phyloP scores from a whole-genome alignment of 352 stramenopile genomes.

The Globisporangium spinosum region DNA sequence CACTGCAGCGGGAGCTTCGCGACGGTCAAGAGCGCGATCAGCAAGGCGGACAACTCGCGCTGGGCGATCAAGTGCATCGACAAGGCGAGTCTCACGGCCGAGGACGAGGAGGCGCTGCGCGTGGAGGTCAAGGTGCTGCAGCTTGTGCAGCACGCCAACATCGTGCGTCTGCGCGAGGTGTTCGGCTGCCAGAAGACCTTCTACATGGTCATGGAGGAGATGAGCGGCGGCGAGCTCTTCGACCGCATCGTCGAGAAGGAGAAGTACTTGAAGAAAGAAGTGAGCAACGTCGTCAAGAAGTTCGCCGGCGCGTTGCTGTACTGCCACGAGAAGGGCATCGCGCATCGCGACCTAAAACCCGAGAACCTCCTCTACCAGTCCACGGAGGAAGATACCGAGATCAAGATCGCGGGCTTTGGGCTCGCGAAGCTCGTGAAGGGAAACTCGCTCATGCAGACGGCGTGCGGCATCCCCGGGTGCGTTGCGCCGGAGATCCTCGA shows the following conservation, averaged over 20 bases:
- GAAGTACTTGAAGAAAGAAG: conserved; percentile 90
- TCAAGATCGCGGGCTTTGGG: conserved; percentile 94
- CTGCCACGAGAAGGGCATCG: conserved; percentile 88
- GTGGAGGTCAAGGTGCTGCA: conserved; percentile 85
- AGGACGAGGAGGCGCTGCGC: conserved; percentile 78
- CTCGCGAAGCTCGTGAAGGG: conserved; percentile 90
- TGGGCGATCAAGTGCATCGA: conserved; percentile 88
- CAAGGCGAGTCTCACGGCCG: conserved; percentile 68
- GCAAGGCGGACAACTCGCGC: conserved; percentile 68
- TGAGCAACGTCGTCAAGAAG: conserved; percentile 79
- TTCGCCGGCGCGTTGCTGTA: conserved; percentile 82
- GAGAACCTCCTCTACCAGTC: conserved; percentile 89
- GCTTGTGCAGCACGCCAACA: conserved; percentile 83
- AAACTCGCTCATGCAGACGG: conserved; percentile 92
- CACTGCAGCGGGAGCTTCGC: conserved; percentile 70
- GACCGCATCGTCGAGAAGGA: conserved; percentile 91
- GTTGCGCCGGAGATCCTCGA: conserved; percentile 96
- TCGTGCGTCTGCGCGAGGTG: conserved; percentile 84
- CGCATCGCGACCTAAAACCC: conserved; percentile 88
- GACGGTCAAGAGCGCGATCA: conserved; percentile 80
- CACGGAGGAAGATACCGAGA: conserved; percentile 84
- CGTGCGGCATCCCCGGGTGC: conserved; percentile 95
- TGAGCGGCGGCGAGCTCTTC: conserved; percentile 90
- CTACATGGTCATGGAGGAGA: conserved; percentile 92
- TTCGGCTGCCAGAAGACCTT: conserved; percentile 89